Conservation (phyloP, 805 yeast species). For the Candida ipomoeae region DNA sequence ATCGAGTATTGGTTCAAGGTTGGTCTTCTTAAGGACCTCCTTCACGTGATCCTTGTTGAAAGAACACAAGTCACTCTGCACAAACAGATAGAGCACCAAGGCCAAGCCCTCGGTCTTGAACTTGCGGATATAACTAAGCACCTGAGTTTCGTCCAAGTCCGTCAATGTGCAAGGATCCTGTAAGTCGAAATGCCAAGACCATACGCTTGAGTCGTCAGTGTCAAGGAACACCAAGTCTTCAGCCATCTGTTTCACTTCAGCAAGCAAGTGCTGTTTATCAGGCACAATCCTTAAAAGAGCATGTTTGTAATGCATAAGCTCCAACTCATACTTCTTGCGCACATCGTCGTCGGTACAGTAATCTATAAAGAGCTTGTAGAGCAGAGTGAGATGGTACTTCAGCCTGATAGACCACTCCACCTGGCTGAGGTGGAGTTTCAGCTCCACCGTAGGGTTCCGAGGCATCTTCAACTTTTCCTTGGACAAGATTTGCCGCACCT, state of each 20-base stretch:
- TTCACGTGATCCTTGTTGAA: constrained; percentile 39
- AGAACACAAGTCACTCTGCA: constrained; percentile 65
- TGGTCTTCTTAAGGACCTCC: constrained; percentile 9
- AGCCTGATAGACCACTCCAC: constrained; percentile 46
- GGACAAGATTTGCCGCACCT: constrained; percentile 38
- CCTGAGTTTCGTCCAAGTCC: constrained; percentile 42
- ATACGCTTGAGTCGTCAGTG: constrained; percentile 57
- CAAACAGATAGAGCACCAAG: constrained; percentile 55
- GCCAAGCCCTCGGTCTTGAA: constrained; percentile 65
- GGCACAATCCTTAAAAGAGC: constrained; percentile 54
- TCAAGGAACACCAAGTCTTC: constrained; percentile 71
- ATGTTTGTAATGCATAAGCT: constrained; percentile 53
- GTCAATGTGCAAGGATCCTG: constrained; percentile 50
- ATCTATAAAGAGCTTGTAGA: constrained; percentile 57
- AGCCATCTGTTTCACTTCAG: constrained; percentile 50
- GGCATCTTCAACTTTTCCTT: constrained; percentile 50
- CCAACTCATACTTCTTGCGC: constrained; percentile 58
- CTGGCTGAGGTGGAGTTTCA: constrained; percentile 33
- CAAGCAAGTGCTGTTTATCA: constrained; percentile 34
- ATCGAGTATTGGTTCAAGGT: constrained; percentile 5
- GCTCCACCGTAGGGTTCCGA: constrained; percentile 38
- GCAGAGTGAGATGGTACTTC: constrained; percentile 47
- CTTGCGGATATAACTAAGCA: constrained; percentile 49
- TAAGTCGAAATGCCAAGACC: constrained; percentile 77
- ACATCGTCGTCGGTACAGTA: constrained; percentile 53